Conservation (phyloP, 768 basidiomycete genomes). For the Psilocybe cyanescens region DNA sequence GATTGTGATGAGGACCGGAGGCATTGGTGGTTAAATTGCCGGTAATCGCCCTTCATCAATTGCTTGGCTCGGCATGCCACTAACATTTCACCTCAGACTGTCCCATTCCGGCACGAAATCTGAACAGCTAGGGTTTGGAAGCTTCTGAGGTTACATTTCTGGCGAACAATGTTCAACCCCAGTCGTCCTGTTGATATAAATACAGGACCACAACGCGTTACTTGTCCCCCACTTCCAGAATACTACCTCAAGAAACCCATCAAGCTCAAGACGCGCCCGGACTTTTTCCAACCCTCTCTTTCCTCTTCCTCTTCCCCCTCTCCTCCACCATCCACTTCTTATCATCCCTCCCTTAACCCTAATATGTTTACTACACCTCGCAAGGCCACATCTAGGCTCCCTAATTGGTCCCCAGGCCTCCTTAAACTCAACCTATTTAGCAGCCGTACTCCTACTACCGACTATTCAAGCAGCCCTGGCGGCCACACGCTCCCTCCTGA, state of each 20-base stretch:
- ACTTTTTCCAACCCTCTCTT: not conserved
- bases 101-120: not conserved
- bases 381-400: not conserved
- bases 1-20: not conserved
- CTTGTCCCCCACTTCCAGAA: not conserved
- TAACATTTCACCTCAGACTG: not conserved
- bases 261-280: conserved; percentile 1
- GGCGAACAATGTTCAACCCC: not conserved
- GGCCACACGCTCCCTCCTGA: not conserved
- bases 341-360: not conserved
- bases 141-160: not conserved
- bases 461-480: not conserved
- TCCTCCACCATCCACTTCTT: not conserved
- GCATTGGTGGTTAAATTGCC: not conserved
- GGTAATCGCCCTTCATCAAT: not conserved
- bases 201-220: not conserved
- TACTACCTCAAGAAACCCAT: not conserved
- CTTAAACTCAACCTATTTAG: not conserved
- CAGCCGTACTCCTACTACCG: not conserved
- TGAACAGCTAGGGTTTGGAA: not conserved
- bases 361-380: conserved; percentile 1
- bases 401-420: not conserved
- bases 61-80: not conserved
- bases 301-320: not conserved
- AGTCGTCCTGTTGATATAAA: not conserved